Base-by-base conservation (phyloP, 257 asterid species). In the Echites panduratus region DNA sequence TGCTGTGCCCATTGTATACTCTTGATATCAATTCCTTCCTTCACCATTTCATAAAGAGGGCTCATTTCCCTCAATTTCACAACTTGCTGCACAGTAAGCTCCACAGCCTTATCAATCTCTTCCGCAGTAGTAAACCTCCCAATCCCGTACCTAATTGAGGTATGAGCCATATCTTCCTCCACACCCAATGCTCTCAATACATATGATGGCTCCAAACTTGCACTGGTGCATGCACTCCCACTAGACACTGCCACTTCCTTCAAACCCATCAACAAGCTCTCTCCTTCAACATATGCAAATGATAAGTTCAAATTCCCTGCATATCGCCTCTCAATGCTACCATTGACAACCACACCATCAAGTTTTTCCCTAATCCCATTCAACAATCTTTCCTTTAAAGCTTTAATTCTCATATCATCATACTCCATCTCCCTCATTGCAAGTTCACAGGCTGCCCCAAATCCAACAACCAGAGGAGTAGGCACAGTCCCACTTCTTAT, bases 111-210 rank as follows among this genome's bases (percentile, higher is more conserved):
- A 84, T 92, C 99, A 48, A 95, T 86, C 81, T 95, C 98, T 53
- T 86, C 93, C 65, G 87, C 98, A 0, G 99, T 95, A 0, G 98
- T 90, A 57, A 90, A 92, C 93, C 98, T 87, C 81, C 99, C 99
- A 32, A 95, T 95, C 45, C 99, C 99, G 59, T 90, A 95, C 82
- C 99, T 88, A 50, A 95, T 95, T 0, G 99, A 95, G 0, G 99
- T 95, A 76, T 92, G 97, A 0, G 99, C 99, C 99, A 95, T 95
- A 66, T 95, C 99, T 75, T 95, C 99, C 9, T 92, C 99, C 26
- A 95, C 98, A 20, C 99, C 99, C 84, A 95, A 82, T 0, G 99
- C 98, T 84, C 98, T 95, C 85, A 95, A 78, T 32, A 95, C 99
- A 47, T 95, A 95, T 0, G 99, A 95, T 0, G 99, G 99, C 87